Conservation (phyloP, 305 asterid genomes). For the Rubia occidens region DNA sequence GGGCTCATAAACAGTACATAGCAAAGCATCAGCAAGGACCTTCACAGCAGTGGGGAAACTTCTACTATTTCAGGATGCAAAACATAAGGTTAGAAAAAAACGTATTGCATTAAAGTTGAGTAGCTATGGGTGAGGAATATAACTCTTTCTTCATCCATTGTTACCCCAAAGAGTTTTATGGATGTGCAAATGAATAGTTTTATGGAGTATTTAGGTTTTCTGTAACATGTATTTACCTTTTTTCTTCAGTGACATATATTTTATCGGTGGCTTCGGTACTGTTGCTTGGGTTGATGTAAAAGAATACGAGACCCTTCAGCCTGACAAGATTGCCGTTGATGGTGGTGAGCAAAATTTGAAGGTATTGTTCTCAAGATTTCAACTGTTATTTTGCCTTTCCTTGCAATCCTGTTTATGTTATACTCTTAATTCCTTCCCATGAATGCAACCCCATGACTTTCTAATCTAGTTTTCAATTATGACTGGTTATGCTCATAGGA, state of each 20-base stretch:
- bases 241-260: constrained; percentile 73
- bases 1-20: constrained; percentile 89
- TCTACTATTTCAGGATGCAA: constrained; percentile 90
- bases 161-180: neutral
- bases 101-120: neutral
- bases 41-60: constrained; percentile 99
- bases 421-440: neutral
- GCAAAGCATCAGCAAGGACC: constrained; percentile 97
- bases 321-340: constrained; percentile 83
- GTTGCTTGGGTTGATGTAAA: constrained; percentile 94
- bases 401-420: neutral
- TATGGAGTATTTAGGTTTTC: neutral
- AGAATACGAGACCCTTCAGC: constrained; percentile 73
- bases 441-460: neutral
- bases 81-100: constrained; percentile 54
- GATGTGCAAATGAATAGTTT: neutral
- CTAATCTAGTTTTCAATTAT: neutral
- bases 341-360: constrained; percentile 87
- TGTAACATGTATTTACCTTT: neutral
- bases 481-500: constrained; percentile 36
- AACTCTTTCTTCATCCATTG: neutral
- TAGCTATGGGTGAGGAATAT: neutral
- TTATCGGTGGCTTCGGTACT: constrained; percentile 94
- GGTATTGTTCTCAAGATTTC: constrained; percentile 27
- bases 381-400: neutral